Evolutionary conservation across 495 filamentous ascomycete species (phyloP).

Genomic region (Trichocladium antarcticum): DNA sequence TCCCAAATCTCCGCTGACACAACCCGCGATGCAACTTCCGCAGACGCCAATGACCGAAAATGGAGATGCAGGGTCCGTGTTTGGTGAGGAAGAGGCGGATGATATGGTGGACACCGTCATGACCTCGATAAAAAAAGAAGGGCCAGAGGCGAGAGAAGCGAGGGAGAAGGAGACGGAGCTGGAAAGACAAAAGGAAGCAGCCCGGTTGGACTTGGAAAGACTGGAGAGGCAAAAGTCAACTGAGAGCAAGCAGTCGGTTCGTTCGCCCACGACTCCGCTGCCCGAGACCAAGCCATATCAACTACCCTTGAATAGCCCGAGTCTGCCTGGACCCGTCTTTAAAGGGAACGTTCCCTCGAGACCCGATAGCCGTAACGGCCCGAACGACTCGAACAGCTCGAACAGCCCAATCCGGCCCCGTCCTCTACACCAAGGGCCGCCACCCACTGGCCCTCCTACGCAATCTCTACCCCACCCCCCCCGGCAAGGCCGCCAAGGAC

Average conservation of each 20-base stretch:
- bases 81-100: slow-evolving; percentile 26
- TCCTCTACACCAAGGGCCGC: slow-evolving; percentile 16
- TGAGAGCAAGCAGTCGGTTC: slow-evolving; percentile 7
- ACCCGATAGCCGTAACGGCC: slow-evolving; percentile 12
- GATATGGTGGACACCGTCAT: slow-evolving; percentile 24
- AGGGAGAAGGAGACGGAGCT: slow-evolving; percentile 12
- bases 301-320: neutral
- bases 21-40: slow-evolving; percentile 19
- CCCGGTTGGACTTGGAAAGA: slow-evolving; percentile 18
- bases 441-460: slow-evolving; percentile 23
- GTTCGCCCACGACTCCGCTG: neutral
- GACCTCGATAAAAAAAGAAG: slow-evolving; percentile 24
- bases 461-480: slow-evolving; percentile 18
- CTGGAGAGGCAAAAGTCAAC: slow-evolving; percentile 18
- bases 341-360: slow-evolving; percentile 18
- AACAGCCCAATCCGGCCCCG: neutral
- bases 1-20: slow-evolving; percentile 27
- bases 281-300: neutral
- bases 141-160: slow-evolving; percentile 17
- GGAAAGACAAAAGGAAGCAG: slow-evolving; percentile 14
- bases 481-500: slow-evolving; percentile 11
- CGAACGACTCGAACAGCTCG: slow-evolving; percentile 4
- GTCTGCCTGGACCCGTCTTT: slow-evolving; percentile 11
- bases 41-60: slow-evolving; percentile 14
- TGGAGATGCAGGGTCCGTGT: slow-evolving; percentile 16